phyloP scores from a whole-genome alignment of 306 rosid species.

The Sphenostylis stenocarpa region DNA sequence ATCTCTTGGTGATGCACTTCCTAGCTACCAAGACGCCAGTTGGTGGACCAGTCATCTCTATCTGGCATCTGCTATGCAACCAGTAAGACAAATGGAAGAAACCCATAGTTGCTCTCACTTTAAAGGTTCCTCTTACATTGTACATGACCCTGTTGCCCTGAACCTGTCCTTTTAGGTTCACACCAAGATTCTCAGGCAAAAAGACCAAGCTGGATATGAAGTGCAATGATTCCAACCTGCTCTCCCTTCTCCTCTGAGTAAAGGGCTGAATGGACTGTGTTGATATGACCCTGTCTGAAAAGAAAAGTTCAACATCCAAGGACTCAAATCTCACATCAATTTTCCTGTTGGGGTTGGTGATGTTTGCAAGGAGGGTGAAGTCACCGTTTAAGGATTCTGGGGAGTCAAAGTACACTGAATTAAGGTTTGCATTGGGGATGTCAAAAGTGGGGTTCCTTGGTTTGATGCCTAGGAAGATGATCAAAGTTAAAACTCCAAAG shows the following conservation, averaged over 20 bases:
- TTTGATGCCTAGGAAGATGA: constrained; percentile 57
- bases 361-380: constrained; percentile 67
- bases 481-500: constrained; percentile 71
- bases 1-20: constrained; percentile 66
- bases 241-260: constrained; percentile 54
- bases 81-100: constrained; percentile 54
- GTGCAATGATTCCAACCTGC: constrained; percentile 62
- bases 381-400: constrained; percentile 72
- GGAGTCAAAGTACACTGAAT: constrained; percentile 69
- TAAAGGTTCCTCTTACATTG: constrained; percentile 66
- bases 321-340: constrained; percentile 67
- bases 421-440: constrained; percentile 74
- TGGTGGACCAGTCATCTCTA: constrained; percentile 83
- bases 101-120: constrained; percentile 65
- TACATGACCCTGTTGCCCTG: constrained; percentile 56
- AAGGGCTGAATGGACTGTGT: constrained; percentile 62
- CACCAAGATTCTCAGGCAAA: constrained; percentile 65
- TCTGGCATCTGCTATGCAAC: constrained; percentile 74
- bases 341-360: constrained; percentile 75
- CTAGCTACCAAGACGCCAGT: constrained; percentile 66
- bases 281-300: constrained; percentile 66
- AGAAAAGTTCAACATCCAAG: constrained; percentile 60
- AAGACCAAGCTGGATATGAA: constrained; percentile 78
- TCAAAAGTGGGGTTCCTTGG: constrained; percentile 67
- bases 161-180: constrained; percentile 62